A percentile compares a stretch with the other conserved stretches of the same genome.
These are phyloP conservation scores for Tripterygium wilfordii DNA, from an alignment of 177 flowering plant genomes.

Conservation along the genomic window DNA sequence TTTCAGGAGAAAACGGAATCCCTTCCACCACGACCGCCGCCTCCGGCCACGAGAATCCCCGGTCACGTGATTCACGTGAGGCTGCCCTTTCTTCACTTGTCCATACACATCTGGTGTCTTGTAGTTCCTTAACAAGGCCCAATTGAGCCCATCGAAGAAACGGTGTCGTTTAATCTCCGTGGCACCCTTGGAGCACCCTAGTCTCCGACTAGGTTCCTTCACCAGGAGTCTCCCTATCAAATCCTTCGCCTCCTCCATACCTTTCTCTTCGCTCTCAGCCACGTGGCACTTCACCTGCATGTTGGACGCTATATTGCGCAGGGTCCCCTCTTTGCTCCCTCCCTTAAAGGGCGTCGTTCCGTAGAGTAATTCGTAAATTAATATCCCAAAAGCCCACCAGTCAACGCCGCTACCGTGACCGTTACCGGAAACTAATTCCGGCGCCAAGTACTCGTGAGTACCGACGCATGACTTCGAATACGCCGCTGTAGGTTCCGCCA, in stretches of 20 bases:
- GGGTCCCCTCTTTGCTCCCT: constrained; percentile 56
- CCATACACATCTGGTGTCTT: constrained; percentile 62
- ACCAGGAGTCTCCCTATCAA: constrained; percentile 57
- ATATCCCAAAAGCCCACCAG: constrained; percentile 95
- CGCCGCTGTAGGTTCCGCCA: constrained; percentile 80
- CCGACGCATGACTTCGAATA: constrained; percentile 74
- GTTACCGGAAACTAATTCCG: constrained; percentile 60
- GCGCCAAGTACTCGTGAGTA: constrained; percentile 91
- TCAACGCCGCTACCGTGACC: constrained; percentile 89
- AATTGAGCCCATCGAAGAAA: constrained; percentile 65
- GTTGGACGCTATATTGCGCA: constrained; percentile 55
- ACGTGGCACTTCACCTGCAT: constrained; percentile 25
- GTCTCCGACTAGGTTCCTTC: constrained; percentile 63
- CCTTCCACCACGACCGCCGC: constrained; percentile 36
- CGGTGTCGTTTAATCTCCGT: constrained; percentile 76
- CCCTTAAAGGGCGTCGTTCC: constrained; percentile 89
- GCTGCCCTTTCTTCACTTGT: constrained; percentile 16
- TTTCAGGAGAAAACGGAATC: constrained; percentile 22
- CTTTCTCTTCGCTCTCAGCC: constrained; percentile 20
- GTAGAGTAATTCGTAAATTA: constrained; percentile 64
- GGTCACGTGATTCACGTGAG: constrained; percentile 27
- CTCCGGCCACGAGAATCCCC: constrained; percentile 11
- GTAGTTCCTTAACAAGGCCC: constrained; percentile 73
- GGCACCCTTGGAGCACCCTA: constrained; percentile 72
- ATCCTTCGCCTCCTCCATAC: constrained; percentile 42